Base-by-base conservation (phyloP, 805 yeast genomes). In the Kregervanrija fluxuum region DNA sequence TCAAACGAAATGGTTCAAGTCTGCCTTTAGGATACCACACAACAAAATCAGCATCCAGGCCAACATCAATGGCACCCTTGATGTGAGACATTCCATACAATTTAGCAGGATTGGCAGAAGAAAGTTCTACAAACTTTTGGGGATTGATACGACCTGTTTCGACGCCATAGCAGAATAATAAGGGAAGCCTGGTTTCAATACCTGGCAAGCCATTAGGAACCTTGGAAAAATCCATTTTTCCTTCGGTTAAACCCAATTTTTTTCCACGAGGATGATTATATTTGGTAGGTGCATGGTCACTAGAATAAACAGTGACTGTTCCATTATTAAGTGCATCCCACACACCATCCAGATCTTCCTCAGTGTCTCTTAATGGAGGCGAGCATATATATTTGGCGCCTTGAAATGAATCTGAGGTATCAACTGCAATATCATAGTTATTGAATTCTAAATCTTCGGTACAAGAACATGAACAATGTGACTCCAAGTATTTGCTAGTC, bases 151-250 rank as follows among this genome's bases (percentile, higher is more conserved):
- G 57, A 1, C 69, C 68, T 2, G 65, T 65, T 42, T 64, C 64
- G 12, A 68, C 74, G 33, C 77, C 78, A 43, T 68, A 64, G 48
- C 70, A 60, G 52, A 62, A 71, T 13, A 69, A 55, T 35, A 73
- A 48, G 2, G 75, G 75, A 50, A 73, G 38, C 48, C 78, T 54
- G 2, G 75, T 70, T 50, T 73, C 76, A 17, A 73, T 65, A 6
- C 78, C 77, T 3, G 77, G 74, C 38, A 72, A 48, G 2, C 77
- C 78, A 48, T 73, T 73, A 5, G 78, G 78, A 39, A 73, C 65
- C 32, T 65, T 60, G 46, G 64, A 65, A 54, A 69, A 73, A 46
- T 66, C 66, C 8, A 72, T 70, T 6, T 62, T 45, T 1, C 72
- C 70, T 44, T 69, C 59, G 4, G 61, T 53, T 5, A 71, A 45